phyloP scores from a whole-genome alignment of 306 rosid genomes.

The Quercus alba region DNA sequence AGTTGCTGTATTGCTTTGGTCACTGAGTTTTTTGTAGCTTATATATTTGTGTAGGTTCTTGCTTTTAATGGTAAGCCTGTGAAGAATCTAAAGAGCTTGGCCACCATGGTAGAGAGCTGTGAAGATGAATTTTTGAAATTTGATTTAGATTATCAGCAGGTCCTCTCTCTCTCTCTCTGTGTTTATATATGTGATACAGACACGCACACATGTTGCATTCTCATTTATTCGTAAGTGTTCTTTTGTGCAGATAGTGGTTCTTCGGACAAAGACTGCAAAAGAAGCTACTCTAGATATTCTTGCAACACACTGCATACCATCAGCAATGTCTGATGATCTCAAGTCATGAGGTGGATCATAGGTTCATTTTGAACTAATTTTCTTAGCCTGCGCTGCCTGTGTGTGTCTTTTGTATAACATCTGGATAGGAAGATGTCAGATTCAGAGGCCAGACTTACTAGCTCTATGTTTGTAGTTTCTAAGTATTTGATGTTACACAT shows the following conservation, averaged over 20 bases:
- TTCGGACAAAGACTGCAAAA: slow-evolving; percentile 66
- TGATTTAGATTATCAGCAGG: slow-evolving; percentile 90
- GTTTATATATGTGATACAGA: not conserved
- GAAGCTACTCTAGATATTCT: slow-evolving; percentile 83
- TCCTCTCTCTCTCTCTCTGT: slow-evolving; percentile 11
- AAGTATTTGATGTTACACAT: not conserved
- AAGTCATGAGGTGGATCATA: slow-evolving; percentile 43
- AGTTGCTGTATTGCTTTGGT: not conserved
- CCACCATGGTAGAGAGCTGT: slow-evolving; percentile 84
- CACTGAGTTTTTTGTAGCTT: not conserved
- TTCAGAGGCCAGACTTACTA: slow-evolving; percentile 21
- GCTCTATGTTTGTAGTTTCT: slow-evolving; percentile 14
- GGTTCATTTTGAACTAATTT: slow-evolving; percentile 12
- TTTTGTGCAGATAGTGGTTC: slow-evolving; percentile 71
- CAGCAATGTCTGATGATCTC: slow-evolving; percentile 90
- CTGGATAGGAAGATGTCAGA: slow-evolving; percentile 24
- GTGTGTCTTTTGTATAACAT: not conserved
- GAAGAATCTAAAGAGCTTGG: slow-evolving; percentile 83
- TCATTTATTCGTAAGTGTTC: slow-evolving; percentile 3
- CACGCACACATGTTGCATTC: not conserved
- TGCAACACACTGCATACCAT: slow-evolving; percentile 84
- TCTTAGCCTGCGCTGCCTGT: not conserved
- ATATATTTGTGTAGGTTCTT: slow-evolving; percentile 49
- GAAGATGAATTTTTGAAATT: slow-evolving; percentile 77
- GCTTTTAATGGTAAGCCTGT: slow-evolving; percentile 87